Evolutionary conservation across 805 yeast species (phyloP), one percentile per base, ranked within the genome.

Genomic region (Ascoidea rubescens): DNA sequence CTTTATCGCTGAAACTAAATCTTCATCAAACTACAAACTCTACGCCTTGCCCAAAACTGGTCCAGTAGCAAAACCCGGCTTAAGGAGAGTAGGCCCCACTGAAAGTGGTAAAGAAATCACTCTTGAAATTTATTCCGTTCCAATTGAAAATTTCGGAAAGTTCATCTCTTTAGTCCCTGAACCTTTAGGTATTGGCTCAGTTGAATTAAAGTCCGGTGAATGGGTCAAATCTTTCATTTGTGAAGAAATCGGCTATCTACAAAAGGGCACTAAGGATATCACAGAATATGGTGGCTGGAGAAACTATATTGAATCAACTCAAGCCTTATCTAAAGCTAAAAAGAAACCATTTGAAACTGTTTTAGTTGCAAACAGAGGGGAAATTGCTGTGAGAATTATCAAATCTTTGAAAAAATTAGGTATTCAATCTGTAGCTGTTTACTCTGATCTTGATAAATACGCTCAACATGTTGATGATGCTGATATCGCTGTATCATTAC

Each of bases 311-410:
- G 62, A 57, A 50, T 65, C 48, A 53, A 60, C 56, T 46, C 55
- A 60, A 4, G 44, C 49, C 33, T 47, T 31, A 37, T 63, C 46
- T 48, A 59, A 56, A 48, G 50, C 49, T 52, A 57, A 52, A 54
- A 62, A 48, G 54, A 65, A 14, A 54, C 71, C 51, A 54, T 65
- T 60, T 47, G 53, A 50, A 49, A 45, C 45, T 52, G 96, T 91
- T n/a, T 74, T 91, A 52, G 93, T 91, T 52, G 98, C 98, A 46
- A 91, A 91, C 72, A 79, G 99, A 70, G 98, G 98, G 65, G 99
- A 91, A 69, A 91, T 91, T 61, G 97, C 99, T 1, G 97, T 90
- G 33, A 75, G 99, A 62, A 88, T 93, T 59, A 88, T 91, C 62
- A 84, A 78, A 64, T 90, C 99, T 17, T 72, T 91, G 63, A 87